These are phyloP conservation scores for Ganoderma resinaceum DNA, from an alignment of 1,284 basidiomycete genomes.

Conservation along the genomic window DNA sequence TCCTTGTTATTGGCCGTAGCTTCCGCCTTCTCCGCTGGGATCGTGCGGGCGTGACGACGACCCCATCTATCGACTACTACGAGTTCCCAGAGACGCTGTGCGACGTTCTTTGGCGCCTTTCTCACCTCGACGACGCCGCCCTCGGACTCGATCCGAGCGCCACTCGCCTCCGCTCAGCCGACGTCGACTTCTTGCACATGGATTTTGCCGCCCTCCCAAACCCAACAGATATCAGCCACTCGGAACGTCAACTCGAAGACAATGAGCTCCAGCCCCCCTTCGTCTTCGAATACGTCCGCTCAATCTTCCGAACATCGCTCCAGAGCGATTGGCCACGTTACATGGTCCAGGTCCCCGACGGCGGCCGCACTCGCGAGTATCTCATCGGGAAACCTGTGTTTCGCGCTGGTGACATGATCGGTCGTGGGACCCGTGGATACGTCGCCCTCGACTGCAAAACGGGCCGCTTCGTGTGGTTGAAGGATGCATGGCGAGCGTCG, in stretches of 20 bases:
- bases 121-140: background rate
- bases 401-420: background rate
- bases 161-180: background rate
- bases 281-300: conserved; percentile 4
- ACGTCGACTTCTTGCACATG: conserved; percentile 13
- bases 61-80: conserved; percentile 15
- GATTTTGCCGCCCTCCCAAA: background rate
- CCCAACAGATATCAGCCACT: background rate
- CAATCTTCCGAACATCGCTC: background rate
- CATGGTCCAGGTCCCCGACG: background rate
- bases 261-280: background rate
- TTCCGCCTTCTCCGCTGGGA: conserved; percentile 18
- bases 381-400: background rate
- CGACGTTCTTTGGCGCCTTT: conserved; percentile 17
- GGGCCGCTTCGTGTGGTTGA: conserved; percentile 5
- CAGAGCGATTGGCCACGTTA: conserved; percentile 9
- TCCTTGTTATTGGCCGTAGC: conserved; percentile 5
- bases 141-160: conserved; percentile 20
- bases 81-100: conserved; percentile 8
- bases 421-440: conserved; percentile 10
- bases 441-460: conserved; percentile 11
- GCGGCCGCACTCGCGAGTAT: background rate
- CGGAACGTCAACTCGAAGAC: background rate
- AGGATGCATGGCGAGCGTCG: conserved; percentile 10
- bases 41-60: conserved; percentile 12